These are phyloP conservation scores for Phellinidium pouzarii DNA, from an alignment of 1,284 basidiomycete genomes.

Conservation along the genomic window DNA sequence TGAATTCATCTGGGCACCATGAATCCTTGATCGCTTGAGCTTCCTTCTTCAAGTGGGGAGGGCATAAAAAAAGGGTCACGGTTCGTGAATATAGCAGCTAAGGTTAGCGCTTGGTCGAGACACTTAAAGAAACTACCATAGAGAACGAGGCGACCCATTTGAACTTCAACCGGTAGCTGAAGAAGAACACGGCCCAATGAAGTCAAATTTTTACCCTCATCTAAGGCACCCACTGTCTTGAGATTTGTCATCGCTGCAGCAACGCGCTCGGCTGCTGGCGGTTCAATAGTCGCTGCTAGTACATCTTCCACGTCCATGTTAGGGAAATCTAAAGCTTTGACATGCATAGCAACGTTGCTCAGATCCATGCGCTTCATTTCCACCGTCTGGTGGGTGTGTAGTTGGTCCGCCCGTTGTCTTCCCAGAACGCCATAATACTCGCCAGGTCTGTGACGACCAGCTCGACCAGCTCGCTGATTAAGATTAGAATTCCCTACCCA, in stretches of 20 bases:
- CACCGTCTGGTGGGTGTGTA: constrained; percentile 84
- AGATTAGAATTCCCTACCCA: constrained; percentile 94
- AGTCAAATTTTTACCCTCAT: constrained; percentile 73
- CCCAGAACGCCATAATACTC: constrained; percentile 89
- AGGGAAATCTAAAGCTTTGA: constrained; percentile 94
- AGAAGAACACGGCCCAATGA: constrained; percentile 85
- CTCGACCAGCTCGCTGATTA: constrained; percentile 90
- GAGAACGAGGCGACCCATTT: constrained; percentile 85
- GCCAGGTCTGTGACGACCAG: constrained; percentile 87
- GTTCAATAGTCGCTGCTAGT: constrained; percentile 81
- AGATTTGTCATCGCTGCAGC: constrained; percentile 77
- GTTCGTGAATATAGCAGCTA: constrained; percentile 86
- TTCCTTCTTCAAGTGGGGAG: constrained; percentile 61
- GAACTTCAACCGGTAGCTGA: constrained; percentile 85
- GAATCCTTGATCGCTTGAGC: constrained; percentile 69
- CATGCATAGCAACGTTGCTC: constrained; percentile 92
- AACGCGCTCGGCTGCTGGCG: constrained; percentile 78
- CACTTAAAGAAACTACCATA: constrained; percentile 94
- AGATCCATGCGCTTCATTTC: constrained; percentile 96
- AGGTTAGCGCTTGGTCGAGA: constrained; percentile 81
- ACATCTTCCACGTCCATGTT: constrained; percentile 86
- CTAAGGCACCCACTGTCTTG: constrained; percentile 85
- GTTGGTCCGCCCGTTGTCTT: constrained; percentile 50
- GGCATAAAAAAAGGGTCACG: constrained; percentile 89
- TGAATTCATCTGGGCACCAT: constrained; percentile 77